A percentile compares a stretch with the other conserved stretches of the same genome.
phyloP scores from a whole-genome alignment of 2,329 filamentous ascomycete species.

The Calonectria pauciramosa region DNA sequence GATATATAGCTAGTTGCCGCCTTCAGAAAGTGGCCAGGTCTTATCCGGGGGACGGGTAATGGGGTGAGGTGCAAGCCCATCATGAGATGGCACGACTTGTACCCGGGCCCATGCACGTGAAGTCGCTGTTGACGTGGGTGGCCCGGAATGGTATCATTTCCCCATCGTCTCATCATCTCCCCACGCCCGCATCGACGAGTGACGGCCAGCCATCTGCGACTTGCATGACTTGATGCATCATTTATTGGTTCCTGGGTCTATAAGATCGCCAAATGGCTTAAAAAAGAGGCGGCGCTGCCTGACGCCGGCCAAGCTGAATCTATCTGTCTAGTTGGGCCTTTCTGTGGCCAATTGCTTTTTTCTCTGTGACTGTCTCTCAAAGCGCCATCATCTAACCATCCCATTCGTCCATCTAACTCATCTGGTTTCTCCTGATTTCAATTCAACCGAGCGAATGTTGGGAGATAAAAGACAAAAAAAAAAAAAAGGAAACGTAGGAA shows the following conservation, averaged over 20 bases:
- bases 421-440: neutral
- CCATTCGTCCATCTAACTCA: neutral
- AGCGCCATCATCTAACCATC: neutral
- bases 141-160: slow-evolving; percentile 35
- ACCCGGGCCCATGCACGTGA: slow-evolving; percentile 32
- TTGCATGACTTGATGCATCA: slow-evolving; percentile 17
- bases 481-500: neutral
- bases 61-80: slow-evolving; percentile 20
- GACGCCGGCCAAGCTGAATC: slow-evolving; percentile 3
- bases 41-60: neutral
- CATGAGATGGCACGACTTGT: slow-evolving; percentile 33
- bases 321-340: neutral
- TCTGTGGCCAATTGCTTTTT: slow-evolving; percentile 13
- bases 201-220: slow-evolving; percentile 13
- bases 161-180: slow-evolving; percentile 34
- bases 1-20: neutral
- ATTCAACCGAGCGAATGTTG: slow-evolving; percentile 8
- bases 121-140: slow-evolving; percentile 29
- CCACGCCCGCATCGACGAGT: slow-evolving; percentile 35
- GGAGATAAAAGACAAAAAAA: neutral
- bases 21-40: neutral
- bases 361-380: neutral
- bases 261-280: slow-evolving; percentile 1
- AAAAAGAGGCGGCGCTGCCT: slow-evolving; percentile 2
- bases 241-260: slow-evolving; percentile 18